Conservation (phyloP, 805 yeast genomes). For the Sungouiozyma intestinalis region DNA sequence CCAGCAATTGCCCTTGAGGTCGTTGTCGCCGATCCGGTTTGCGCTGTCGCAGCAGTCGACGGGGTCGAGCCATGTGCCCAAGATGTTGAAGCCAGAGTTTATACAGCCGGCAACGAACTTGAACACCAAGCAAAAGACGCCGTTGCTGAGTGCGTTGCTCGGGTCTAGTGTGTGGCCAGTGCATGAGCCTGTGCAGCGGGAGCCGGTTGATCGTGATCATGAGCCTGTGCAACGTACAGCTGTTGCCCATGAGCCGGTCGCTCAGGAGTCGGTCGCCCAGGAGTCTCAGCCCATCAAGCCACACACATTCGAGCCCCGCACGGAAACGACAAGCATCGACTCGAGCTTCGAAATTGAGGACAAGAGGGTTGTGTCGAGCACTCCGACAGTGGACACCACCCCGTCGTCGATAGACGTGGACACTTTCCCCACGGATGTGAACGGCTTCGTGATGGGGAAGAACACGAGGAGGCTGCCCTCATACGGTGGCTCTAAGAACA, state of each 20-base stretch:
- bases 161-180: neutral
- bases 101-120: too few relatives aligned
- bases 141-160: neutral
- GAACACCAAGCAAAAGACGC: too few relatives aligned
- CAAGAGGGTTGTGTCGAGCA: conserved; percentile 5
- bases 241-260: too few relatives aligned
- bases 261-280: too few relatives aligned
- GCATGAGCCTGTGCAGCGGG: neutral
- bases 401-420: conserved; percentile 1
- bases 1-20: neutral
- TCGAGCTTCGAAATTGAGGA: neutral
- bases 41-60: conserved; percentile 1
- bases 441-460: conserved; percentile 6
- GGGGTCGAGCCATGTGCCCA: conserved; percentile 12
- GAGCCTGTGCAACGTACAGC: too few relatives aligned
- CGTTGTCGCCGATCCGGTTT: neutral
- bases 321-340: neutral
- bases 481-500: conserved; percentile 6
- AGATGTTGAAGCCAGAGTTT: conserved; percentile 25
- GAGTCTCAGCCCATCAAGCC: too few relatives aligned
- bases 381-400: conserved; percentile 5
- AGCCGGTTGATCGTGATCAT: too few relatives aligned
- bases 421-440: conserved; percentile 4
- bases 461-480: neutral
- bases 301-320: neutral